These are phyloP conservation scores for Krasilnikovozyma curviuscula DNA, from an alignment of 768 basidiomycete species.

Conservation along the genomic window DNA sequence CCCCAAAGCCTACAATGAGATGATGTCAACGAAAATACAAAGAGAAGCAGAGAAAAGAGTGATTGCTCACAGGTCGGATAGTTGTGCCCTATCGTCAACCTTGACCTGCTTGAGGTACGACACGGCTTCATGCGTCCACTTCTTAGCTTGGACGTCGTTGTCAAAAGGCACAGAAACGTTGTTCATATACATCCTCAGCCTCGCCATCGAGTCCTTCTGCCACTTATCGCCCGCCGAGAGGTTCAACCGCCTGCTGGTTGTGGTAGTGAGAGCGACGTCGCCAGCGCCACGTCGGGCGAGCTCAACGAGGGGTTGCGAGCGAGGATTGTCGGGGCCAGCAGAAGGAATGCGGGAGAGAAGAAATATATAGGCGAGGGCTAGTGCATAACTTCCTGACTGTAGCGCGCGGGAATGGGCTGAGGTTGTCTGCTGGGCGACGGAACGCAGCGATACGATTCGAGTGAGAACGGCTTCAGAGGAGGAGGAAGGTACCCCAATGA, in stretches of 20 bases:
- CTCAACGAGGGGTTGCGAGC: slow-evolving; percentile 13
- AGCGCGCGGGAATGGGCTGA: not conserved
- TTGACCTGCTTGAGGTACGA: slow-evolving; percentile 12
- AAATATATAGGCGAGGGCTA: slow-evolving; percentile 14
- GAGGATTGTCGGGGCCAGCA: slow-evolving; percentile 3
- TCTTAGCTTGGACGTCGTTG: slow-evolving; percentile 12
- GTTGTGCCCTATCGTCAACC: slow-evolving; percentile 11
- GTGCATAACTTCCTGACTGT: slow-evolving; percentile 14
- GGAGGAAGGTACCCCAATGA: slow-evolving; percentile 12
- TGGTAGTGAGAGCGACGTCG: not conserved
- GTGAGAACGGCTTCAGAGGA: slow-evolving; percentile 11
- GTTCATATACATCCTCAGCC: slow-evolving; percentile 13
- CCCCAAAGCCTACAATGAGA: slow-evolving; percentile 12
- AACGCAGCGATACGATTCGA: slow-evolving; percentile 12
- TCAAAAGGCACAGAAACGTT: slow-evolving; percentile 15
- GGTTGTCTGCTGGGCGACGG: slow-evolving; percentile 7
- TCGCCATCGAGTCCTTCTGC: slow-evolving; percentile 7
- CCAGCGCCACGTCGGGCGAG: slow-evolving; percentile 14
- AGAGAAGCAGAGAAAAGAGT: too few relatives aligned
- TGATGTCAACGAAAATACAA: too few relatives aligned
- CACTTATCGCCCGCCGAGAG: too few relatives aligned
- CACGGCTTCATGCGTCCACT: slow-evolving; percentile 16
- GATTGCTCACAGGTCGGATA: slow-evolving; percentile 13
- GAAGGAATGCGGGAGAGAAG: too few relatives aligned
- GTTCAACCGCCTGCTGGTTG: too few relatives aligned